Evolutionary conservation across 148 eudicot genomes (phyloP), one percentile per base, ranked within the genome.

Genomic region (Suaeda aralocaspica): DNA sequence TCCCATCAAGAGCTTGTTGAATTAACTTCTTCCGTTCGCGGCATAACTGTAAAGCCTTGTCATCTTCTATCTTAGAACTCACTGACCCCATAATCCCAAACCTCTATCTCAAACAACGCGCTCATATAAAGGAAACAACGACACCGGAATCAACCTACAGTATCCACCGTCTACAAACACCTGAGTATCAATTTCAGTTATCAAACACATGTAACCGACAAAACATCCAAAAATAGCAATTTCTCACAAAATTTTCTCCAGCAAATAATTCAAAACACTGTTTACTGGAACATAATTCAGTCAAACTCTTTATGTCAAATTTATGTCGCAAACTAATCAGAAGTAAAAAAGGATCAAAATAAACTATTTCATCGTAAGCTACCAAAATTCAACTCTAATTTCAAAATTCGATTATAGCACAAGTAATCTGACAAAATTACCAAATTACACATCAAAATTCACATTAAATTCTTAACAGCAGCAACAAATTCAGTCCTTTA

Each of bases 1-100:
- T 85, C 28, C 95, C 96, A 71, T 93, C 81, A 74, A 93, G 98
- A 79, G 98, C 98, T 84, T 84, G 91, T 77, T 83, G 79, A 76
- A 93, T 84, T 21, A 82, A 86, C 73, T 90, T 93, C 80, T 88
- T 93, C 68, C 98, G 76, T 51, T 87, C 95, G 70, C 95, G 92
- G 56, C 98, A 93, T 49, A 93, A 82, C 71, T 79, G 83, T 66
- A 88, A 77, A 52, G 95, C 87, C 75, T 90, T 93, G 69, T 90
- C 98, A 76, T 93, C 98, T 52, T 88, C 96, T 64, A 85, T 58
- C 81, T 77, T 90, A 74, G 98, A 93, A 78, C 74, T 83, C 52
- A 90, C 77, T 0, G 85, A 89, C 76, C 98, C 98, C 98, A 93
- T 92, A 50, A 50, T 67, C 72, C 64, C 71, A 51, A 29, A 59